Conservation (phyloP, 1,284 basidiomycete genomes). For the Termitomyces sp. region DNA sequence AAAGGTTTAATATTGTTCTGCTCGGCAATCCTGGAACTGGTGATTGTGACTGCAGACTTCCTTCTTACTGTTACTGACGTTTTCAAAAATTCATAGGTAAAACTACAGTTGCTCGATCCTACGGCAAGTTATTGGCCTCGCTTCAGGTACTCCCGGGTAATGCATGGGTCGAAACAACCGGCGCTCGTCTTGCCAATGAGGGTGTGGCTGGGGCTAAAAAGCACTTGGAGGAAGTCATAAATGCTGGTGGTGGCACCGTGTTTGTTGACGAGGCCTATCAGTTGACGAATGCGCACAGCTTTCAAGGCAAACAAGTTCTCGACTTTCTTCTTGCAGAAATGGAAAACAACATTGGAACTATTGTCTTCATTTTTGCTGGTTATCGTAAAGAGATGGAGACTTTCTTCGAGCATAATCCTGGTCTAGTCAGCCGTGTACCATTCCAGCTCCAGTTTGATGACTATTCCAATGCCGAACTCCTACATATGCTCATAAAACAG, state of each 20-base stretch:
- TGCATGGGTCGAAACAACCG: conserved; percentile 56
- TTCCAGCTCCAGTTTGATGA: conserved; percentile 55
- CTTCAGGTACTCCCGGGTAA: conserved; percentile 48
- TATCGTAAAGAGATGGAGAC: conserved; percentile 68
- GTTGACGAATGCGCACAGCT: conserved; percentile 41
- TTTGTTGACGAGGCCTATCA: conserved; percentile 71
- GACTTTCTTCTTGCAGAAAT: conserved; percentile 68
- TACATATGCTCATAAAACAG: conserved; percentile 27
- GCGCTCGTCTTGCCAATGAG: conserved; percentile 51
- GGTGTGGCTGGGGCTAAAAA: conserved; percentile 50
- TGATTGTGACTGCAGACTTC: conserved; percentile 14
- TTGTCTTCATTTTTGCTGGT: conserved; percentile 68
- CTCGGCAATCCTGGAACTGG: conserved; percentile 64
- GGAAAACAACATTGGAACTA: conserved; percentile 58
- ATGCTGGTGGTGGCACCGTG: conserved; percentile 53
- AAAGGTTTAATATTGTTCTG: conserved; percentile 46
- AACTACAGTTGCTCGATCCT: conserved; percentile 62
- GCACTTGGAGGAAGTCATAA: conserved; percentile 40
- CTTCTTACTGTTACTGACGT: background rate
- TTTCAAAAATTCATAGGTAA: conserved; percentile 37
- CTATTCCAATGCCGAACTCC: conserved; percentile 31
- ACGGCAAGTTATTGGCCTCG: conserved; percentile 55
- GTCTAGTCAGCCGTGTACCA: conserved; percentile 58
- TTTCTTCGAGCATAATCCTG: conserved; percentile 72
- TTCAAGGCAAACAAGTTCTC: conserved; percentile 48